Conservation (phyloP, 202 grass and related monocot species). For the Zoysia matrella region DNA sequence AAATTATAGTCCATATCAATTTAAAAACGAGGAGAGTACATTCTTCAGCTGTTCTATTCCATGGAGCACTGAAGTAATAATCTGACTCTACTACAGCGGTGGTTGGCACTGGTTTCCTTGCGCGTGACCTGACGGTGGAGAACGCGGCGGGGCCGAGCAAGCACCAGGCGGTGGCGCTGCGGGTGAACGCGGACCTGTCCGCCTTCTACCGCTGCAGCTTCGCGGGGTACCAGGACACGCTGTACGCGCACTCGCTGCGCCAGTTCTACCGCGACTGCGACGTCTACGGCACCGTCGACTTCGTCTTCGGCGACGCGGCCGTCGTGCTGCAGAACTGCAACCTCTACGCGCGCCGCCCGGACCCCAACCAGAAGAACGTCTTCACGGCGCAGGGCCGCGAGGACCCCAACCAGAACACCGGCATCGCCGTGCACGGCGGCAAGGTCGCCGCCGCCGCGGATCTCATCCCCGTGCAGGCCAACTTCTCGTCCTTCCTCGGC, state of each 20-base stretch:
- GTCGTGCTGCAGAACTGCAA: conserved; percentile 75
- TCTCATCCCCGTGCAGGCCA: conserved; percentile 39
- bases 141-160: conserved; percentile 75
- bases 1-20: no score
- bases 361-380: conserved; percentile 60
- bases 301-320: conserved; percentile 79
- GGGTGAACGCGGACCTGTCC: conserved; percentile 59
- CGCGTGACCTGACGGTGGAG: conserved; percentile 78
- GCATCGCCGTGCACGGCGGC: conserved; percentile 72
- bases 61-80: no score
- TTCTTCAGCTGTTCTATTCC: no score
- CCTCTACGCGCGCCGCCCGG: conserved; percentile 70
- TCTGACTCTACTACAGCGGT: conserved; percentile 51
- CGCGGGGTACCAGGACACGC: conserved; percentile 82
- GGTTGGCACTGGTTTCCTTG: conserved; percentile 64
- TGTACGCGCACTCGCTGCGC: conserved; percentile 74
- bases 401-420: conserved; percentile 85
- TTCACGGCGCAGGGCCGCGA: conserved; percentile 75
- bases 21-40: no score
- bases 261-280: conserved; percentile 94
- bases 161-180: conserved; percentile 75
- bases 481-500: conserved; percentile 68
- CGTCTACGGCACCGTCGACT: conserved; percentile 85
- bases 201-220: conserved; percentile 88
- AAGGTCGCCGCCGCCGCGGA: conserved; percentile 77